Conservation (phyloP, 805 yeast genomes). For the Isabelozyma rhagii region DNA sequence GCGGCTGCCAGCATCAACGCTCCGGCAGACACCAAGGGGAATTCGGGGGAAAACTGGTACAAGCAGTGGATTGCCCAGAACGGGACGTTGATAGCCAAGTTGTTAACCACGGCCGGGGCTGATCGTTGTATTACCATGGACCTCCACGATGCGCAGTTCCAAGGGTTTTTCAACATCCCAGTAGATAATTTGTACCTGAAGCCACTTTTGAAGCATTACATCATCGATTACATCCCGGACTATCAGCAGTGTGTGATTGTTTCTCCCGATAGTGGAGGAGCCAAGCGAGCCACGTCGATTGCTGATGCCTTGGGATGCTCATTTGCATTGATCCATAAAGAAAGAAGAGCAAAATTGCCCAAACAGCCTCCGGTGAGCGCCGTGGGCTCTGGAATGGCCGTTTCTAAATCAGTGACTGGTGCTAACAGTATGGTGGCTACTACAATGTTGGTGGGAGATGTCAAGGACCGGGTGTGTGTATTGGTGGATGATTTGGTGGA, state of each 20-base stretch:
- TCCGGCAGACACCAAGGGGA: constrained; percentile 33
- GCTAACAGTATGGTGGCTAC: constrained; percentile 53
- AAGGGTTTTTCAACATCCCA: constrained; percentile 94
- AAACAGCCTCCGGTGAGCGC: constrained; percentile 11
- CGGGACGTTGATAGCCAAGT: constrained; percentile 86
- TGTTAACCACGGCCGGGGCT: constrained; percentile 90
- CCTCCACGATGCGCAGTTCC: constrained; percentile 95
- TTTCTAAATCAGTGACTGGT: constrained; percentile 14
- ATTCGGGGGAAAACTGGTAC: constrained; percentile 59
- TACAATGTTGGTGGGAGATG: constrained; percentile 96
- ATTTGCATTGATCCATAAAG: constrained; percentile 95
- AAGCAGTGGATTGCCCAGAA: constrained; percentile 95
- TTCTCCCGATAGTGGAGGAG: constrained; percentile 99
- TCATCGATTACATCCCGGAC: constrained; percentile 71
- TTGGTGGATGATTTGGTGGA: constrained; percentile 91
- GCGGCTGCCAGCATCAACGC: constrained; percentile 30
- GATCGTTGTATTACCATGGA: constrained; percentile 98
- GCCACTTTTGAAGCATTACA: constrained; percentile 84
- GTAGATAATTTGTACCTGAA: constrained; percentile 91
- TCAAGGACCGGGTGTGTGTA: constrained; percentile 80
- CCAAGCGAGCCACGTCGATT: constrained; percentile 90
- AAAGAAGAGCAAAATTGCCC: constrained; percentile 57
- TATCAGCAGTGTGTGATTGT: constrained; percentile 85
- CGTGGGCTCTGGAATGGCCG: constrained; percentile 13
- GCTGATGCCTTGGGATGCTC: constrained; percentile 88